Evolutionary conservation across 2,329 filamentous ascomycete species (phyloP).

Genomic region (Rugonectria rugulosa): DNA sequence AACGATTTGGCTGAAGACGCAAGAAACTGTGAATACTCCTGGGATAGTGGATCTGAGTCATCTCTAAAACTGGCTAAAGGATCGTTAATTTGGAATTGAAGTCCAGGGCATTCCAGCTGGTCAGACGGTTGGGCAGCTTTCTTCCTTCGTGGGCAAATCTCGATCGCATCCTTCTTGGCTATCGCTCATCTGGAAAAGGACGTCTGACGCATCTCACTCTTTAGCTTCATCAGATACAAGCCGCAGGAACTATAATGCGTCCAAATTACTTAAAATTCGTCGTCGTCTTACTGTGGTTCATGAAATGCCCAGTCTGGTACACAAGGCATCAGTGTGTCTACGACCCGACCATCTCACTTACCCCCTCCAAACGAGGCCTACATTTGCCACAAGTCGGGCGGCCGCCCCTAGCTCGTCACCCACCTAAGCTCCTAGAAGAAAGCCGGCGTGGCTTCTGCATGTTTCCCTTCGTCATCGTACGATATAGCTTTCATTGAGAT

Average conservation of each 20-base stretch:
- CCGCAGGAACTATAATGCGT: no score
- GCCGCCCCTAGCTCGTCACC: neutral
- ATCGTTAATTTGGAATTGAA: neutral
- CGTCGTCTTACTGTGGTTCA: neutral
- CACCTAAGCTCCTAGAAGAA: neutral
- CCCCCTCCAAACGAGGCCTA: conserved; percentile 6
- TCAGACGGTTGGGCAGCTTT: neutral
- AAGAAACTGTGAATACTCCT: neutral
- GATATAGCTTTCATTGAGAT: neutral
- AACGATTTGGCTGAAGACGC: neutral
- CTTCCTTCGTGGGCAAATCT: neutral
- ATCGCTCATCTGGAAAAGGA: neutral
- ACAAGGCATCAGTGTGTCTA: neutral
- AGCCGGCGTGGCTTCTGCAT: neutral
- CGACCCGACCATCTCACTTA: neutral
- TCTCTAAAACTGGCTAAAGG: neutral
- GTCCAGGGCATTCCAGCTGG: neutral
- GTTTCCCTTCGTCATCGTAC: neutral
- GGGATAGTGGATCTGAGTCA: neutral
- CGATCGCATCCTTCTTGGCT: neutral
- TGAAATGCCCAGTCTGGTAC: neutral
- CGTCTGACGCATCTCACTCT: no score
- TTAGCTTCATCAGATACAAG: no score
- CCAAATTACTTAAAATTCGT: neutral
- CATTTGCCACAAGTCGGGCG: neutral